A percentile compares a stretch with the other conserved stretches of the same genome.
Conservation (phyloP, 1,284 basidiomycete species). For the Ustilago lituana region DNA sequence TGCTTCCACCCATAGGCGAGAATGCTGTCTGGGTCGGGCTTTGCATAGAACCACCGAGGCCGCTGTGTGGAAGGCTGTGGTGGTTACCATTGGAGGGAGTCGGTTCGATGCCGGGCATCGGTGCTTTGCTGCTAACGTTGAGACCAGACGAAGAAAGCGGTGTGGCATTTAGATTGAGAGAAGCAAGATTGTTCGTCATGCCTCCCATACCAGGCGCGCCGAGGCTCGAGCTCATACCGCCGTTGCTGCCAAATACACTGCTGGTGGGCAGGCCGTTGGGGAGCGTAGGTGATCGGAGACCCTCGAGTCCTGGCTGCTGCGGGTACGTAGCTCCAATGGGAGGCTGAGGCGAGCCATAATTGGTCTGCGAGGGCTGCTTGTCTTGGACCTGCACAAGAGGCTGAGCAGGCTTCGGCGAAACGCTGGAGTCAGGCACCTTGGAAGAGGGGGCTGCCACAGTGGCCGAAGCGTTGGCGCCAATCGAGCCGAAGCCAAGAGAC, state of each 20-base stretch:
- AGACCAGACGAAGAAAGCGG: slow-evolving; percentile 22
- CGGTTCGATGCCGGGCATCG: slow-evolving; percentile 26
- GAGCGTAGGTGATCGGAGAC: slow-evolving; percentile 46
- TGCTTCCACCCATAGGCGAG: slow-evolving; percentile 39
- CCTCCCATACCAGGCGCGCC: slow-evolving; percentile 34
- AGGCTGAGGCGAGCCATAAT: slow-evolving; percentile 12
- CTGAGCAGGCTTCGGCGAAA: slow-evolving; percentile 37
- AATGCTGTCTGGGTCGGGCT: slow-evolving; percentile 44
- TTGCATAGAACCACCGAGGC: slow-evolving; percentile 19
- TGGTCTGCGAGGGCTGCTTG: slow-evolving; percentile 21
- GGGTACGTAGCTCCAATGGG: slow-evolving; percentile 18
- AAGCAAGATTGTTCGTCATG: slow-evolving; percentile 48
- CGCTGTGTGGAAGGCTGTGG: slow-evolving; percentile 23
- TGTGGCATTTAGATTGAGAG: slow-evolving; percentile 47
- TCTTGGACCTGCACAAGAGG: slow-evolving; percentile 22
- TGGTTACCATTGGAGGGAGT: background rate
- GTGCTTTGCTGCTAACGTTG: slow-evolving; percentile 29
- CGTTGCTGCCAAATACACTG: slow-evolving; percentile 31
- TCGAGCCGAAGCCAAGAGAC: slow-evolving; percentile 45
- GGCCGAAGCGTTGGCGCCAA: slow-evolving; percentile 20
- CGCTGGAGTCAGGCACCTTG: slow-evolving; percentile 27
- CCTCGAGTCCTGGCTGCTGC: slow-evolving; percentile 43
- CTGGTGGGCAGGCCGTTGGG: slow-evolving; percentile 41
- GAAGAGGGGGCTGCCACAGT: slow-evolving; percentile 13
- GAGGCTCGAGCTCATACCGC: slow-evolving; percentile 28